These are phyloP conservation scores for Boletus sp. DNA, from an alignment of 768 basidiomycete species.

Conservation along the genomic window DNA sequence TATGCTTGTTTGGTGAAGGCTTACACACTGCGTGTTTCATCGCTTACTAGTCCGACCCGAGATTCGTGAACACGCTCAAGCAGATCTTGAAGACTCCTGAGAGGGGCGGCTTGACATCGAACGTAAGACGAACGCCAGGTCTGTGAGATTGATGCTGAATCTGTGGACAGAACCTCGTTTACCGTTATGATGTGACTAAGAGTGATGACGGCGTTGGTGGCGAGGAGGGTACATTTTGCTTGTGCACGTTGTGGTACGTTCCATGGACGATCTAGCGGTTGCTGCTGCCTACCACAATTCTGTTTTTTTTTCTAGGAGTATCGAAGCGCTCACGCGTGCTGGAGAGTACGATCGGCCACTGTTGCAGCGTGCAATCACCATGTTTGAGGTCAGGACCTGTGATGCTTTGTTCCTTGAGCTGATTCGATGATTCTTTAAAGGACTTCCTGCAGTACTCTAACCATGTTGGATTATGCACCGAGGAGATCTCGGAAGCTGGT, in stretches of 20 bases:
- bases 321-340: conserved; percentile 87
- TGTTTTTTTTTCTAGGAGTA: conserved; percentile 49
- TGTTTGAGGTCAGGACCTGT: conserved; percentile 75
- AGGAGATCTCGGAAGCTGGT: conserved; percentile 82
- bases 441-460: conserved; percentile 82
- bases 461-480: conserved; percentile 83
- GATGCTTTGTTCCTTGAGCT: not conserved
- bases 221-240: conserved; percentile 91
- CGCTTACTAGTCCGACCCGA: conserved; percentile 65
- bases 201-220: conserved; percentile 94
- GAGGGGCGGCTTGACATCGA: conserved; percentile 86
- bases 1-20: not conserved
- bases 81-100: conserved; percentile 84
- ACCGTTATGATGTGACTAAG: conserved; percentile 83
- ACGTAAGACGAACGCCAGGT: conserved; percentile 39
- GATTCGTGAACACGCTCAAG: conserved; percentile 83
- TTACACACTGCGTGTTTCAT: not conserved
- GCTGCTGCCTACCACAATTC: not conserved
- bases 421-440: conserved; percentile 30
- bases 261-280: not conserved
- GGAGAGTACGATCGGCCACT: conserved; percentile 72
- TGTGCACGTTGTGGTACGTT: conserved; percentile 76
- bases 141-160: conserved; percentile 3
- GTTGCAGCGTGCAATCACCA: conserved; percentile 65
- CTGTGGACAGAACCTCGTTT: conserved; percentile 67